Evolutionary conservation across 2,329 filamentous ascomycete species (phyloP), one percentile per base, ranked within the genome.

Genomic region (Fusarium armeniacum): DNA sequence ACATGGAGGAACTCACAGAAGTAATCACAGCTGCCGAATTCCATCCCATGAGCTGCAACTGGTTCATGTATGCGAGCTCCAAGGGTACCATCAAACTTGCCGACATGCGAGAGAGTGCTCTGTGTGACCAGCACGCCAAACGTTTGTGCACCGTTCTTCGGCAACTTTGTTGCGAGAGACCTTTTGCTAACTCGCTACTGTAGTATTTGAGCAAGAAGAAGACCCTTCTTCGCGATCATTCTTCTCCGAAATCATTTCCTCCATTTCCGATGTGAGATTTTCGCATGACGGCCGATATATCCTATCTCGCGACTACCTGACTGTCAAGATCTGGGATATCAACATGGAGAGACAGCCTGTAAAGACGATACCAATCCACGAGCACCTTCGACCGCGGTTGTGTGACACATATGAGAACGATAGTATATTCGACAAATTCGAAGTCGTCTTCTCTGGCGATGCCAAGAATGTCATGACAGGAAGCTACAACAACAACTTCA

Each of bases 401-500:
- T 99, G 96, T 81, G 96, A 99, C 78, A 99, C 96, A 4, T 99
- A 99, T 76, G 96, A 99, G 83, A 99, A 99, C 76, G 96, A 99
- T 78, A 97, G 94, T 80, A 99, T 99, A 78, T 99, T 99, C 78
- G 96, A 99, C 88, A 99, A 99, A 81, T 99, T 99, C 73, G 96
- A 99, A 82, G 96, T 99, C 43, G 95, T 98, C 54, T 99, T 99
- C 83, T 98, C 95, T 3, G 96, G 96, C 26, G 95, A 98, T 80
- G 93, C 94, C 40, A 97, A 97, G 86, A 98, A 99, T 75, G 96
- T 98, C 72, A 99, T 99, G 96, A 99, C 96, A 8, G 96, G 96
- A 75, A 98, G 94, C 79, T 99, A 99, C 86, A 99, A 99, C 87
- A 99, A 99, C 85, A 99, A 99, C 84, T 98, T 99, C 86, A 99